Percentiles rank a stretch among this genome's conserved stretches.
phyloP scores from a whole-genome alignment of 768 basidiomycete species.

The Phylloporus sp. region DNA sequence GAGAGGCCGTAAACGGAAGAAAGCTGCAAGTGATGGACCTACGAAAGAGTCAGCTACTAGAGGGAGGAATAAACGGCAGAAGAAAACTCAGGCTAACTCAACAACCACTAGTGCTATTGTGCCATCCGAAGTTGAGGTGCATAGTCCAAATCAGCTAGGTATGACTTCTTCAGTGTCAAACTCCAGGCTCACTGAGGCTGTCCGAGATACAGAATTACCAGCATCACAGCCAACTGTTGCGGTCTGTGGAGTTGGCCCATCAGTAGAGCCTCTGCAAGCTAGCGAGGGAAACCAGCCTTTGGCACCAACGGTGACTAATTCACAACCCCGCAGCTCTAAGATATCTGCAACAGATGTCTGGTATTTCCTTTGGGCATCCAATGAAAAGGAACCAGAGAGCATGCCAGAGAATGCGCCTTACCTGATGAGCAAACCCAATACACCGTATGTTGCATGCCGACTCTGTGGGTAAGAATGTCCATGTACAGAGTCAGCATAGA shows the following conservation, averaged over 20 bases:
- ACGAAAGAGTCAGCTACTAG: not conserved
- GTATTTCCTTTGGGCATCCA: not conserved
- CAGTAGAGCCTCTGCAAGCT: too few relatives aligned
- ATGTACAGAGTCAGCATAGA: too few relatives aligned
- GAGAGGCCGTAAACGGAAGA: not conserved
- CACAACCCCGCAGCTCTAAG: not conserved
- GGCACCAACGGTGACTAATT: not conserved
- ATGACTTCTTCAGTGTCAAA: too few relatives aligned
- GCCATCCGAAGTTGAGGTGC: too few relatives aligned
- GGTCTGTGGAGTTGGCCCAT: too few relatives aligned
- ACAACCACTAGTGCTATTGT: not conserved
- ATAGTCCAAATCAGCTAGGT: not conserved
- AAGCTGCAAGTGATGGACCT: not conserved
- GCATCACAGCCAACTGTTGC: too few relatives aligned
- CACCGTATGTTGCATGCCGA: not conserved
- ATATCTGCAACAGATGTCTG: not conserved
- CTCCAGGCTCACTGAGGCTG: too few relatives aligned
- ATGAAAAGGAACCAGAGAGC: not conserved
- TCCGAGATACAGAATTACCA: too few relatives aligned
- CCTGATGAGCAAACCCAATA: not conserved
- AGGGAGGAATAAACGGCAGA: not conserved
- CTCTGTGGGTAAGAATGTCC: not conserved
- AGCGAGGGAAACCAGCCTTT: not conserved
- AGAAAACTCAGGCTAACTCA: not conserved
- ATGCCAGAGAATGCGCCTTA: not conserved